Evolutionary conservation across 768 basidiomycete genomes (phyloP).

Genomic region (Russula sp.): DNA sequence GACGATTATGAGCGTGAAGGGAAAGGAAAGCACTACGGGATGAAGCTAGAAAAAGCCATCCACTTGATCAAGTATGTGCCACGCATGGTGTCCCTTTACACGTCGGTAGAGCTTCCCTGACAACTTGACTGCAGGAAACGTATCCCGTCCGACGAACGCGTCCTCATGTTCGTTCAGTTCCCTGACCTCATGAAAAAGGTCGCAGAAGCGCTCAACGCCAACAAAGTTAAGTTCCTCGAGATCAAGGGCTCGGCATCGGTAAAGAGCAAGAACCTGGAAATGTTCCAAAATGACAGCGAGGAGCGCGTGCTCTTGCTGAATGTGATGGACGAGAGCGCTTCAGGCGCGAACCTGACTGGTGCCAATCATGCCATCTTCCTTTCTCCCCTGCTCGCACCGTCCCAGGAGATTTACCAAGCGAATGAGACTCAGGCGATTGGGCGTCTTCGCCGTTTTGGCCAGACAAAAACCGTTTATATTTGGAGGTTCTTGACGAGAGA

Average conservation of each 20-base stretch:
- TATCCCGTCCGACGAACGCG: constrained; percentile 72
- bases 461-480: constrained; percentile 73
- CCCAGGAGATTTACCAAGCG: constrained; percentile 81
- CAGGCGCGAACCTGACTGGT: constrained; percentile 86
- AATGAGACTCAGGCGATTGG: constrained; percentile 83
- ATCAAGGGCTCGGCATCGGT: constrained; percentile 74
- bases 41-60: constrained; percentile 77
- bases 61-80: constrained; percentile 64
- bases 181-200: constrained; percentile 91
- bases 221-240: constrained; percentile 73
- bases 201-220: constrained; percentile 68
- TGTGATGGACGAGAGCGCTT: constrained; percentile 94
- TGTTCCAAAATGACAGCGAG: constrained; percentile 76
- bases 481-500: constrained; percentile 82
- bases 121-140: constrained; percentile 46
- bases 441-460: constrained; percentile 79
- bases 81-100: constrained; percentile 30
- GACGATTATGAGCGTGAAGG: constrained; percentile 76
- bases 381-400: constrained; percentile 80
- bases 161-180: constrained; percentile 96
- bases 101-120: background rate
- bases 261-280: constrained; percentile 79
- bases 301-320: constrained; percentile 84
- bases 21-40: constrained; percentile 72
- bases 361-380: constrained; percentile 96